Conservation (phyloP, 257 asterid species). For the Jasminum sambac region DNA sequence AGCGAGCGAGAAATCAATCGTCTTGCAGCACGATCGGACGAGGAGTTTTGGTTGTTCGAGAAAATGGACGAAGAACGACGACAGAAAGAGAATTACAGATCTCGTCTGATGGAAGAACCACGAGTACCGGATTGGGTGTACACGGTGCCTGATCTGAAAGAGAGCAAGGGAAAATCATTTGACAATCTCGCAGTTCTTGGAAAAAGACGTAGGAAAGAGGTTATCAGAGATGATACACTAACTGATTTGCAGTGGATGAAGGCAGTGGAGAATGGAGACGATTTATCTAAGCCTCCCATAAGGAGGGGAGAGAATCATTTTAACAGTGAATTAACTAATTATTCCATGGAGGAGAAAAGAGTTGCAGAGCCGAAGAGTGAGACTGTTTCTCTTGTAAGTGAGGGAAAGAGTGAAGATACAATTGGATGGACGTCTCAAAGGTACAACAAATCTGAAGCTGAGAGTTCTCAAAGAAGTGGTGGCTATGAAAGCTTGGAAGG, state of each 20-base stretch:
- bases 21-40: conserved; percentile 92
- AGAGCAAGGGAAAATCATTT: conserved; percentile 58
- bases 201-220: conserved; percentile 82
- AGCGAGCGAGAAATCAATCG: conserved; percentile 95
- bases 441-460: conserved; percentile 49
- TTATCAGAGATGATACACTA: conserved; percentile 64
- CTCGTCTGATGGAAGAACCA: conserved; percentile 96
- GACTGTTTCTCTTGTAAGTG: conserved; percentile 43
- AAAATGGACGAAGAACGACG: conserved; percentile 97
- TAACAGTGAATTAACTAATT: conserved; percentile 30
- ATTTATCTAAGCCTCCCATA: conserved; percentile 37
- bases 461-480: conserved; percentile 40
- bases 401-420: conserved; percentile 52
- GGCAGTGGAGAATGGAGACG: conserved; percentile 71
- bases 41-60: conserved; percentile 93
- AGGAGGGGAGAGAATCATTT: conserved; percentile 43
- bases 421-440: conserved; percentile 42
- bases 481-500: conserved; percentile 37
- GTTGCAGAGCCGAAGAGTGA: conserved; percentile 40
- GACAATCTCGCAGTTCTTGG: conserved; percentile 65
- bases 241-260: conserved; percentile 68
- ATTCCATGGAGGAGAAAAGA: conserved; percentile 37
- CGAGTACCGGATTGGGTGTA: conserved; percentile 98
- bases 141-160: conserved; percentile 48
- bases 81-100: conserved; percentile 72